Base-by-base conservation (phyloP, 495 filamentous ascomycete genomes). In the Darksidea phi region DNA sequence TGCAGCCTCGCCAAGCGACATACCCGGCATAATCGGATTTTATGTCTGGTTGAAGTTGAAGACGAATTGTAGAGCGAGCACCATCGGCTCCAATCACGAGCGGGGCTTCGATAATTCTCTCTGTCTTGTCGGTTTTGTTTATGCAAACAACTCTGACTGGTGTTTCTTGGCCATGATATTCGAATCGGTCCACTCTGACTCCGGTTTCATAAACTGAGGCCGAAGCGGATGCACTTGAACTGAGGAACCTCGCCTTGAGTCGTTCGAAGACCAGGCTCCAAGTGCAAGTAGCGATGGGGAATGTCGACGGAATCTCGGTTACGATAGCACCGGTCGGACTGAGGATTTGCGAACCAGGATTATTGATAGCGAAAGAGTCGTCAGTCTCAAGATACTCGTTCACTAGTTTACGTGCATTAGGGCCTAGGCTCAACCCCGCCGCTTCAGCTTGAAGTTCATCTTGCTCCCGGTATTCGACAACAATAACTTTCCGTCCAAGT, bases 31-130 rank as follows among this genome's bases (percentile, higher is more conserved):
- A 84, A 18, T 68, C 77, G 11, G 79, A 70, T 55, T 78, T 55
- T 2, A 79, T 70, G 6, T 68, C 63, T 1, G 79, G 79, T 37
- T 74, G 57, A 10, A 83, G 69, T 12, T 80, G 66, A 20, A 67
- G 70, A n/a, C 81, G 76, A 17, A 84, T 69, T 3, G 75, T 75
- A 20, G 82, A 84, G 69, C 72, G 75, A 0, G 80, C 74, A 1
- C 83, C 83, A 70, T 86, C 82, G 42, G 81, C 80, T 6, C 71
- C 82, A 59, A 86, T 68, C 34, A 84, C 67, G 6, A 79, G 64
- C 63, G 83, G 77, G 6, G 75, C 80, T 4, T 56, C 15, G 32
- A 57, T 48, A 2, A 72, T 38, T 15, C 15, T 15, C 15, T 38
- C 36, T 38, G 7, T 38, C 15, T 15, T 15, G 7, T 38, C 8